Evolutionary conservation across 2,329 filamentous ascomycete genomes (phyloP), one percentile per base, ranked within the genome.

Genomic region (Trichophyton simii): DNA sequence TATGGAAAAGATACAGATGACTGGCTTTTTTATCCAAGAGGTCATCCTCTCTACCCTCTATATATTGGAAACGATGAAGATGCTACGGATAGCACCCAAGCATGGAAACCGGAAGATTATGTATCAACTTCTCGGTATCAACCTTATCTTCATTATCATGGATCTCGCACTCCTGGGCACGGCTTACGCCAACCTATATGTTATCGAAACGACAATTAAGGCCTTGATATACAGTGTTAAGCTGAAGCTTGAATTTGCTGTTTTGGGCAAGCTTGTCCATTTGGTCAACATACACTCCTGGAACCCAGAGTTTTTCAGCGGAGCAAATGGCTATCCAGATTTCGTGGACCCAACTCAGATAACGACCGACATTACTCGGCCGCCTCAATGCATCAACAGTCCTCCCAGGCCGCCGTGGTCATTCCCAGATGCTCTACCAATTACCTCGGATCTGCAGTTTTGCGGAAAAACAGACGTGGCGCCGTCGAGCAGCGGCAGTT

Each of bases 11-110:
- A 69, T 80, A 11, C 78, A 81, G 65, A 75, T 80, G 61, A 76
- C 75, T 3, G 69, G 78, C 41, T 80, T 81, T 65, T 79, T 75
- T 58, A 42, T 79, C 3, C 79, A 81, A 63, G 79, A 81, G 60
- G 68, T 75, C 52, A 71, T 79, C 61, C 73, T 81, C 31, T 79
- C 77, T 1, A 68, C 69, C 1, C 68, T 80, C 20, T 81, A 81
- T 67, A 82, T 84, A 61, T 72, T 71, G 68, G 79, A 83, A 64
- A 81, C 81, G 0, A 69, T 79, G 62, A 77, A 75, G 76, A 75
- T 82, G 61, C 72, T 83, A 59, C 75, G 75, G 6, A 65, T 77
- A 8, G 75, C 80, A 62, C 73, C 73, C 20, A 72, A 77, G 60
- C 68, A 69, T 22, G 68, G 70, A 61, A 76, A 76, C 57, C 73